Evolutionary conservation across 306 rosid species (phyloP).

Genomic region (Glycine latifolia): DNA sequence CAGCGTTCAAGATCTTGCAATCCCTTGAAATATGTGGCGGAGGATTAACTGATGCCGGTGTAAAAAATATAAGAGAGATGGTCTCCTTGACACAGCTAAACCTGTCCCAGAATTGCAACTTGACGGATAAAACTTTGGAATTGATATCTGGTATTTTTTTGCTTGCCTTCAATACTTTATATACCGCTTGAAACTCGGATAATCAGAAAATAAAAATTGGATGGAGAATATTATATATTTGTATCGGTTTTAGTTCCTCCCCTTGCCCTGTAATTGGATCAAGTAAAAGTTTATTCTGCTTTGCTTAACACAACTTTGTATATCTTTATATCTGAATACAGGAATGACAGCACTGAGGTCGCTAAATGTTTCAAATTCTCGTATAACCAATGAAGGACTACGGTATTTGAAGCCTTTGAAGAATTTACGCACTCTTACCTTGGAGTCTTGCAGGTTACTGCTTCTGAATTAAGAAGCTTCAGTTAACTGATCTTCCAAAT

Average conservation of each 20-base stretch:
- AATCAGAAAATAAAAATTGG: conserved; percentile 14
- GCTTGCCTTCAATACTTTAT: conserved; percentile 30
- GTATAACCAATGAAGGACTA: conserved; percentile 76
- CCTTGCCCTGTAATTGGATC: conserved; percentile 20
- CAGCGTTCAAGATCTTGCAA: conserved; percentile 88
- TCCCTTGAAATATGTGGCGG: conserved; percentile 98
- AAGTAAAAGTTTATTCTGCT: conserved; percentile 29
- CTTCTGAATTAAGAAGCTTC: conserved; percentile 85
- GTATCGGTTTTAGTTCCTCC: conserved; percentile 6
- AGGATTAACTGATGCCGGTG: conserved; percentile 89
- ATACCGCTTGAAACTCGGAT: conserved; percentile 3
- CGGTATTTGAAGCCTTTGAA: conserved; percentile 78
- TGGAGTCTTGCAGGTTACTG: conserved; percentile 91
- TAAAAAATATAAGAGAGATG: conserved; percentile 80
- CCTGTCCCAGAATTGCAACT: conserved; percentile 90
- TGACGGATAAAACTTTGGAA: conserved; percentile 89
- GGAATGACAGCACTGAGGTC: conserved; percentile 85
- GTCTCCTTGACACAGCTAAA: conserved; percentile 83
- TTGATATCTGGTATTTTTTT: conserved; percentile 77
- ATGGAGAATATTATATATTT: conserved; percentile 23
- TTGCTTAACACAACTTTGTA: conserved; percentile 3
- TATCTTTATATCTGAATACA: conserved; percentile 51
- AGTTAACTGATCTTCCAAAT: conserved; percentile 74
- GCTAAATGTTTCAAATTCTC: conserved; percentile 78
- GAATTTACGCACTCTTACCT: conserved; percentile 73